Evolutionary conservation across 805 yeast genomes (phyloP), one percentile per base, ranked within the genome.

Genomic region (Komagataella pseudopastoris): DNA sequence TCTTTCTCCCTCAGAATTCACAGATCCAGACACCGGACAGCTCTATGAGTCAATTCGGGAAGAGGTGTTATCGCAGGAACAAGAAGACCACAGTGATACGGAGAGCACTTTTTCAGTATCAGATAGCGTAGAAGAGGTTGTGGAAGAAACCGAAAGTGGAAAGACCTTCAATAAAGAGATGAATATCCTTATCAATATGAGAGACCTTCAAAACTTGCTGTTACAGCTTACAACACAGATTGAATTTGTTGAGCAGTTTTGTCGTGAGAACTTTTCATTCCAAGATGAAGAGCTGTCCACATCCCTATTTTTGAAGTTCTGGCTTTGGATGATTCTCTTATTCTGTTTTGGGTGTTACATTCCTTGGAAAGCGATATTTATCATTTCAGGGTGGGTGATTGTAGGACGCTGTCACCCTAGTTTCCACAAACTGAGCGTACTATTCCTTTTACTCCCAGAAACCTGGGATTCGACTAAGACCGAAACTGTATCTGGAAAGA

Each of bases 181-280:
- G 55, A 67, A 71, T n/a, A 59, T 77, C 36, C 56, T 77, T 54
- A 72, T 81, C 53, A 86, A 83, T 57, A 72, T 87, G 81, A 72
- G 86, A 52, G 91, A 86, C 59, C 68, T 86, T 23, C 95, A 88
- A 62, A 78, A 80, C 54, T 64, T 80, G 43, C 77, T 87, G 16
- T 69, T 83, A 0, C 77, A 76, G 51, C 53, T 83, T 6, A 70
- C 86, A 23, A 65, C 70, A 14, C 60, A 71, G 0, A 66, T 78
- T 50, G 81, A 81, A 18, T 63, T 67, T 16, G 63, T 76, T 6
- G 88, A 85, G 53, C 66, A 67, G 43, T 73, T 80, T 51, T 69
- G 81, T 58, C 75, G 71, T 57, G 84, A 82, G 10, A 72, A 83
- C 4, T 85, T 85, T 24, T 84, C 84, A 7, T 88, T 88, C 60